Base-by-base conservation (phyloP, 2,329 filamentous ascomycete genomes). In the Pseudocercospora macadamiae region DNA sequence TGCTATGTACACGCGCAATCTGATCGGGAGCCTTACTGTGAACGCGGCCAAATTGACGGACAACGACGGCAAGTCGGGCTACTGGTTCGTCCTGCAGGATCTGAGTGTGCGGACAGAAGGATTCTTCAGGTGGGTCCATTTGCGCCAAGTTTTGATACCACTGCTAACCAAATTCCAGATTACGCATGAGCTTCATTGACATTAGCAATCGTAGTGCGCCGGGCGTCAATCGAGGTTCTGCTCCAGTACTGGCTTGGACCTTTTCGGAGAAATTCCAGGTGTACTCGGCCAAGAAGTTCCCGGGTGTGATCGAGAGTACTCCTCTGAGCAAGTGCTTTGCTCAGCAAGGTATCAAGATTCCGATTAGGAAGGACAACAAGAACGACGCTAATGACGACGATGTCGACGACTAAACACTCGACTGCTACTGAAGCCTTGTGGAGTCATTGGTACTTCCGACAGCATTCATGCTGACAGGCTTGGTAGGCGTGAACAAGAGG, bases 1-100 rank as follows among this genome's bases (percentile, higher is more conserved):
- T 34, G 91, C 90, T 56, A 96, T 96, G 91, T 96, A 93, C 72
- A 97, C 93, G 0, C 82, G 93, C 53, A 99, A 97, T 70, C 83
- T 99, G 8, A 97, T 99, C 64, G 95, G 95, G 1, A 96, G 90
- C 73, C 80, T 96, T 52, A 88, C 91, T 4, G 92, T 93, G 28
- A 96, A 93, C 70, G 93, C 93, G 1, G 93, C 93, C 71, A 86
- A 89, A 28, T 82, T 97, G 54, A 87, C 85, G 2, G 93, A 97
- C 66, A 85, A 87, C 0, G 80, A 89, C 14, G 88, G 91, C 64
- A 90, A 91, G 73, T 86, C 90, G 51, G 93, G 93, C 1, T 92
- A 96, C 64, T 99, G 93, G 93, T 99, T 99, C 70, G 90, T 99
- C 45, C 80, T 97, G 54, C 93, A 97, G 74, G 95, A 99, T 76